These are phyloP conservation scores for Picea abies DNA, from an alignment of 83 land plant genomes.

Conservation along the genomic window DNA sequence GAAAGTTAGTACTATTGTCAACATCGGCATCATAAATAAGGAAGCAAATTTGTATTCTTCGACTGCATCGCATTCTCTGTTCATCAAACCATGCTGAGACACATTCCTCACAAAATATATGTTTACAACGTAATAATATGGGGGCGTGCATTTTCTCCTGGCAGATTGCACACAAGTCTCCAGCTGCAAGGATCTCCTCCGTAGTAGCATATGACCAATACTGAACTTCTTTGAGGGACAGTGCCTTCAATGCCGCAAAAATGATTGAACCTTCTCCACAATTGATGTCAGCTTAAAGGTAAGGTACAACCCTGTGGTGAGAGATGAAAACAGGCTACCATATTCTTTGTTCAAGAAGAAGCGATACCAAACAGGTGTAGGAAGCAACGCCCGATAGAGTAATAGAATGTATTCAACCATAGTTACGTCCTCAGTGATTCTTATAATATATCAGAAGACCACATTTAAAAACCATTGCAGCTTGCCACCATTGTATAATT, in stretches of 20 bases:
- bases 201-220: too few species aligned
- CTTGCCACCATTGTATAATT: constrained; percentile 64
- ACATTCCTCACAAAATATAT: too few species aligned
- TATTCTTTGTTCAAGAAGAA: constrained; percentile 97
- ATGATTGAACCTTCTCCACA: constrained; percentile 72
- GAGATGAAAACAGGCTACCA: constrained; percentile 93
- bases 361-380: constrained; percentile 97
- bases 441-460: constrained; percentile 22
- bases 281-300: constrained; percentile 96
- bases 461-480: constrained; percentile 45
- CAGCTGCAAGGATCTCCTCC: too few species aligned
- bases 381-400: constrained; percentile 87
- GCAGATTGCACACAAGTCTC: too few species aligned
- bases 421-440: too few species aligned
- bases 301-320: constrained; percentile 92
- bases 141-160: neutral
- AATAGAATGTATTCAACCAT: constrained; percentile 12
- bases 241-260: too few species aligned
- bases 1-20: too few species aligned
- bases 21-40: too few species aligned
- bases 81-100: too few species aligned
- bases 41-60: too few species aligned
- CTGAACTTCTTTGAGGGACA: neutral
- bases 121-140: neutral
- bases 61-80: too few species aligned